phyloP scores from a whole-genome alignment of 2,329 filamentous ascomycete species.

The Cladophialophora bantiana region DNA sequence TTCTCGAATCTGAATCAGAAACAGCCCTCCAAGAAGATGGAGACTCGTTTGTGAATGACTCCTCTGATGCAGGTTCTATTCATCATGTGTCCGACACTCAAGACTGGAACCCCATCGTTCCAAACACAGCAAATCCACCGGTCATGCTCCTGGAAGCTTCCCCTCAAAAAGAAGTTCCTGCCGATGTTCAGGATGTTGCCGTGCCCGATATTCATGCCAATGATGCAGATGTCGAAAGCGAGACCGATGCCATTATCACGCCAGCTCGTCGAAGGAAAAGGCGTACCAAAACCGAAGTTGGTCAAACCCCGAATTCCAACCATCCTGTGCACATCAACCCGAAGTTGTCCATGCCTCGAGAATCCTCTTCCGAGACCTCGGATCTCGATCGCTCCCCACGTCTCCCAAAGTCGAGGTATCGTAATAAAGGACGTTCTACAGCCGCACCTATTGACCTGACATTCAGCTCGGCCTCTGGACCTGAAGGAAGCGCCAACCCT shows the following conservation, averaged over 20 bases:
- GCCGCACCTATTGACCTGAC: constrained; percentile 46
- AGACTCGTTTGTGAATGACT: constrained; percentile 58
- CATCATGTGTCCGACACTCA: constrained; percentile 30
- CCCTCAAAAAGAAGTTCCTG: neutral
- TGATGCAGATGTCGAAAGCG: constrained; percentile 36
- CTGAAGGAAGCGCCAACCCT: constrained; percentile 12
- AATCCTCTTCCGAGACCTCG: constrained; percentile 30
- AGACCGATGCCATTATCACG: constrained; percentile 31
- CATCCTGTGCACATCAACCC: neutral
- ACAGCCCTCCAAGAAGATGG: constrained; percentile 50
- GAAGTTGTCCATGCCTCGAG: neutral
- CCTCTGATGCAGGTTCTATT: constrained; percentile 36
- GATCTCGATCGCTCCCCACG: constrained; percentile 25
- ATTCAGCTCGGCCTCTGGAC: constrained; percentile 15
- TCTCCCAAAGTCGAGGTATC: constrained; percentile 27
- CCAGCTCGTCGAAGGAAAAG: constrained; percentile 17
- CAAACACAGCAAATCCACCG: constrained; percentile 2
- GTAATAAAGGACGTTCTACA: constrained; percentile 19
- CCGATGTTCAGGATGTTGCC: neutral
- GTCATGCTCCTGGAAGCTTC: neutral
- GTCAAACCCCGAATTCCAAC: constrained; percentile 7
- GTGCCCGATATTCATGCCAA: constrained; percentile 17
- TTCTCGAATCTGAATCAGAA: constrained; percentile 47
- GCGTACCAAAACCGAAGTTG: neutral
- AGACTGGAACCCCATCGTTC: constrained; percentile 27